Conservation (phyloP, 129 eudicot genomes). For the Flaveria trinervia region DNA sequence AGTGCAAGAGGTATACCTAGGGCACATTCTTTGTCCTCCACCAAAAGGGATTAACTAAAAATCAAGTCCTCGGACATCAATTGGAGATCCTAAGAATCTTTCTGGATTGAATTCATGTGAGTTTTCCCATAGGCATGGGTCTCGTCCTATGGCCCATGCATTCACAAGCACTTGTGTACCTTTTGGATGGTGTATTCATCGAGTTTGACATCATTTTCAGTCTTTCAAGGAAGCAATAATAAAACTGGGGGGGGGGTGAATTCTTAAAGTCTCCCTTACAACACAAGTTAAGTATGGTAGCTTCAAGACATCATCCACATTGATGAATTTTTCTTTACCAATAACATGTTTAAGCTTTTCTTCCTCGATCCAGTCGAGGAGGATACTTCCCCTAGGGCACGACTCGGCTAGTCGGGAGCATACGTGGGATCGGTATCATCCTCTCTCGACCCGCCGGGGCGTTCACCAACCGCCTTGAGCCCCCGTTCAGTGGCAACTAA, state of each 20-base stretch:
- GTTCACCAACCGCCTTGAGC: no score
- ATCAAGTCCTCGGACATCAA: neutral
- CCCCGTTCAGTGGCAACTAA: no score
- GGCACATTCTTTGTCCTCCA: constrained; percentile 1
- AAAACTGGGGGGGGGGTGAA: neutral
- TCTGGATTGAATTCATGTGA: neutral
- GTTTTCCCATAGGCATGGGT: neutral
- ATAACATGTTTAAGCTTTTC: neutral
- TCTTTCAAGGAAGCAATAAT: neutral
- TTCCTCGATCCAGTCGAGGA: no score
- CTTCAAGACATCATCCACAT: neutral
- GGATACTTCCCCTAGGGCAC: no score
- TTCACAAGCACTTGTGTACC: neutral
- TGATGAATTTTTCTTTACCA: neutral
- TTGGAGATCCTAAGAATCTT: neutral
- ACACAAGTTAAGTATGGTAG: neutral
- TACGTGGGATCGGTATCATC: no score
- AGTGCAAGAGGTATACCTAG: neutral
- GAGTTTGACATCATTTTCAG: neutral
- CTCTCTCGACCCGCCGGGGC: no score
- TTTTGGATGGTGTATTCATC: neutral
- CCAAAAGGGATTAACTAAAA: neutral
- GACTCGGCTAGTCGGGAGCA: no score
- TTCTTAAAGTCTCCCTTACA: neutral
- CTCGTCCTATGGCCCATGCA: no score